A percentile compares a stretch with the other conserved stretches of the same genome.
Evolutionary conservation across 768 basidiomycete species (phyloP).

Genomic region (Imleria badia): DNA sequence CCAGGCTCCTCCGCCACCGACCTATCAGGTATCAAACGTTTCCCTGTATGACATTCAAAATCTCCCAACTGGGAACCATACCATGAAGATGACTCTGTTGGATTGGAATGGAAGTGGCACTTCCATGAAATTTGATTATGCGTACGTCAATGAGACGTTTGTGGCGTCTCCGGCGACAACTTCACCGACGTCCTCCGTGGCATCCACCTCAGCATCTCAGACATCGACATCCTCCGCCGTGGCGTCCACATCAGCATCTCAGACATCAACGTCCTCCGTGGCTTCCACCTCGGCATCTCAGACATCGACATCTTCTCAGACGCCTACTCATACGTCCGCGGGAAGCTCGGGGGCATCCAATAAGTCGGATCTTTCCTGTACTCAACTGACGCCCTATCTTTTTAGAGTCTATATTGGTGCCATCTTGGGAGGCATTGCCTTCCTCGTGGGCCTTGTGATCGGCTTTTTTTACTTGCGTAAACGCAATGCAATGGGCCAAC

Average conservation of each 20-base stretch:
- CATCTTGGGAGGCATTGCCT: conserved; percentile 10
- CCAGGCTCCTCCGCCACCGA: conserved; percentile 5
- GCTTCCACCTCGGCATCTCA: neutral
- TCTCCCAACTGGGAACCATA: conserved; percentile 17
- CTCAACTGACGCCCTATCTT: neutral
- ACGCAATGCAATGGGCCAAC: neutral
- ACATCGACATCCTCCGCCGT: neutral
- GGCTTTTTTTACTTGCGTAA: conserved; percentile 9
- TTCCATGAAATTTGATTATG: conserved; percentile 30
- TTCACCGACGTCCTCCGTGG: neutral
- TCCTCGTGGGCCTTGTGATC: neutral
- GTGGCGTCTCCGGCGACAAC: conserved; percentile 7
- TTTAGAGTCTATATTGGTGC: conserved; percentile 15
- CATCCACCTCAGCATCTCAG: neutral
- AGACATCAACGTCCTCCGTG: neutral
- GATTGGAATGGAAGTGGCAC: conserved; percentile 17
- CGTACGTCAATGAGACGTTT: conserved; percentile 23
- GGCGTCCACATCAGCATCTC: neutral
- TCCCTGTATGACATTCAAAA: conserved; percentile 18
- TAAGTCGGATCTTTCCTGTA: conserved; percentile 5
- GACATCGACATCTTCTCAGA: neutral
- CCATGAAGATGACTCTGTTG: conserved; percentile 21
- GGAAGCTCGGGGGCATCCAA: neutral
- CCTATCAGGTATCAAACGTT: conserved; percentile 22
- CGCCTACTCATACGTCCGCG: neutral